A percentile compares a stretch with the other conserved stretches of the same genome.
These are phyloP conservation scores for Alternaria sp. DNA, from an alignment of 2,329 filamentous ascomycete species.

Conservation along the genomic window DNA sequence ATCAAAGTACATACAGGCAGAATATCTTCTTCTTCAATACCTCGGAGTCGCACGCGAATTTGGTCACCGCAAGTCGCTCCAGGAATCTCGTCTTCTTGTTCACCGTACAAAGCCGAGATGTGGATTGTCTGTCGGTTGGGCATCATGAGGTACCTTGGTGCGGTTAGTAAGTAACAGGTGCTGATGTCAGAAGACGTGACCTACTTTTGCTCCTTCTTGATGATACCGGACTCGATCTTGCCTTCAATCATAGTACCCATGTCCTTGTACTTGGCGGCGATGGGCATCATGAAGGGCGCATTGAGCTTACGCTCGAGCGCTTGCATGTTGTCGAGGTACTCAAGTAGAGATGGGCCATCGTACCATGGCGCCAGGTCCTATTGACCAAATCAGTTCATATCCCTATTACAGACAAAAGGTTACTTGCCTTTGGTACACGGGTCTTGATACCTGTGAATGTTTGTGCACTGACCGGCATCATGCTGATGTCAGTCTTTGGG, in stretches of 20 bases:
- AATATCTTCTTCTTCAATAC: slow-evolving; percentile 97
- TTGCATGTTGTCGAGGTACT: slow-evolving; percentile 94
- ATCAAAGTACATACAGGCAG: slow-evolving; percentile 65
- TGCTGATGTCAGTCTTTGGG: slow-evolving; percentile 88
- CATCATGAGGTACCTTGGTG: slow-evolving; percentile 90
- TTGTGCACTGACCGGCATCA: slow-evolving; percentile 97
- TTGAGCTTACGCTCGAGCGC: slow-evolving; percentile 95
- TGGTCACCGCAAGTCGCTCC: slow-evolving; percentile 92
- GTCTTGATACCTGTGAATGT: slow-evolving; percentile 87
- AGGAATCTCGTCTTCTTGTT: slow-evolving; percentile 90
- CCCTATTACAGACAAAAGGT: not conserved
- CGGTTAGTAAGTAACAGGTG: slow-evolving; percentile 43
- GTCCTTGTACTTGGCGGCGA: slow-evolving; percentile 95
- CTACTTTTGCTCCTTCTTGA: slow-evolving; percentile 20
- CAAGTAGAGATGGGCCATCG: slow-evolving; percentile 86
- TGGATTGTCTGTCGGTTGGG: slow-evolving; percentile 86
- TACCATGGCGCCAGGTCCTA: slow-evolving; percentile 79
- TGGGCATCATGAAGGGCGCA: slow-evolving; percentile 99
- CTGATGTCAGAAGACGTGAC: not conserved
- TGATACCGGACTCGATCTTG: slow-evolving; percentile 82
- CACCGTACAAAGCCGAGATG: slow-evolving; percentile 87
- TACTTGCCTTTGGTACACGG: slow-evolving; percentile 68
- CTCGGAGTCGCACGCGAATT: slow-evolving; percentile 88
- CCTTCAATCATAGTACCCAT: slow-evolving; percentile 98
- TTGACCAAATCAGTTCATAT: not conserved